Evolutionary conservation across 2,329 filamentous ascomycete genomes (phyloP).

Genomic region (Conoideocrella luteorostrata): DNA sequence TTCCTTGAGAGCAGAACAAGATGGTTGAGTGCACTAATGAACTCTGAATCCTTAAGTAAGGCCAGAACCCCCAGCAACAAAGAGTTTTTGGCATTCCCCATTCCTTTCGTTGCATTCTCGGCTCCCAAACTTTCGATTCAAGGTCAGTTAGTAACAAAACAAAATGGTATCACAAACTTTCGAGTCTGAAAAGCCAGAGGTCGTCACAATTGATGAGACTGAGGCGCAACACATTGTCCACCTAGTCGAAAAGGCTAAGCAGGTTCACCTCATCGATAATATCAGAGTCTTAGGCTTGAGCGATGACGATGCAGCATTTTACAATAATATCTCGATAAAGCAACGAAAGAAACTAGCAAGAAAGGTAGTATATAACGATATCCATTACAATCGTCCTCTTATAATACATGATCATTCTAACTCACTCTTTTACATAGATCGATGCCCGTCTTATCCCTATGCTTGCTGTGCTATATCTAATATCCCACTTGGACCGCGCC

Average conservation of each 20-base stretch:
- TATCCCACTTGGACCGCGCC: slow-evolving; percentile 50
- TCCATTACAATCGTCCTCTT: background rate
- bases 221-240: background rate
- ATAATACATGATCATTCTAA: background rate
- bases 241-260: background rate
- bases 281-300: slow-evolving; percentile 23
- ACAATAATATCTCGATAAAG: slow-evolving; percentile 16
- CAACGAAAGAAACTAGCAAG: slow-evolving; percentile 16
- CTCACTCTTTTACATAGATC: slow-evolving; percentile 7
- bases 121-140: background rate
- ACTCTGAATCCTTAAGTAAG: too few species aligned
- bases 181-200: background rate
- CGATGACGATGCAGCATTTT: slow-evolving; percentile 22
- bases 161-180: background rate
- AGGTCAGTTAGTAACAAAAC: background rate
- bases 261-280: slow-evolving; percentile 19
- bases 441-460: slow-evolving; percentile 26
- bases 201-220: background rate
- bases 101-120: background rate
- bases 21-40: too few species aligned
- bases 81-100: too few species aligned
- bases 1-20: too few species aligned
- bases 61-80: too few species aligned
- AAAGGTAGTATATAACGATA: background rate
- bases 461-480: slow-evolving; percentile 53